phyloP scores from a whole-genome alignment of 2,329 filamentous ascomycete species.

The Paecilomyces niveus region DNA sequence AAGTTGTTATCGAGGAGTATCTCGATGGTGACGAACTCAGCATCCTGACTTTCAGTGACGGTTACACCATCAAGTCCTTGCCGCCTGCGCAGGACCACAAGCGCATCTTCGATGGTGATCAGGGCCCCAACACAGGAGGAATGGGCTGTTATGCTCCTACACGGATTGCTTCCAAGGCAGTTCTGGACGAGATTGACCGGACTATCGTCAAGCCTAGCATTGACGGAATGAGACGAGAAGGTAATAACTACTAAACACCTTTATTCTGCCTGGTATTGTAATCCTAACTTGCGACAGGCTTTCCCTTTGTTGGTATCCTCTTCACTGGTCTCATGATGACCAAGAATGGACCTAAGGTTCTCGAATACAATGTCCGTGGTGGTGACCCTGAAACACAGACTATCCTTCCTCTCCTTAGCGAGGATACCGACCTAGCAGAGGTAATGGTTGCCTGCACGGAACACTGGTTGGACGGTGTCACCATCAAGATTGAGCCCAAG shows the following conservation, averaged over 20 bases:
- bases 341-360: conserved; percentile 66
- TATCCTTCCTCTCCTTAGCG: conserved; percentile 67
- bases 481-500: conserved; percentile 59
- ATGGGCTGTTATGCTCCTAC: conserved; percentile 98
- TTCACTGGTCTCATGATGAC: conserved; percentile 82
- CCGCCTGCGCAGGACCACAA: conserved; percentile 97
- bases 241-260: conserved; percentile 63
- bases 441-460: conserved; percentile 80
- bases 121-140: conserved; percentile 88
- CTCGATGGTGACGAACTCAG: conserved; percentile 87
- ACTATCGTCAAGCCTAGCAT: conserved; percentile 86
- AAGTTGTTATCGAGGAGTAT: conserved; percentile 94
- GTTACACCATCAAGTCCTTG: conserved; percentile 72
- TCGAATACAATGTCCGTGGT: conserved; percentile 92
- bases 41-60: conserved; percentile 86
- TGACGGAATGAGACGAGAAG: conserved; percentile 77
- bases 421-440: conserved; percentile 76
- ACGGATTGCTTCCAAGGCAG: conserved; percentile 63
- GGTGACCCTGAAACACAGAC: conserved; percentile 91
- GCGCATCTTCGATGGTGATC: conserved; percentile 82
- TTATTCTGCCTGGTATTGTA: conserved; percentile 51
- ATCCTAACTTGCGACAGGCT: conserved; percentile 17
- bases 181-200: conserved; percentile 71
- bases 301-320: conserved; percentile 38
- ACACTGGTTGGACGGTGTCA: conserved; percentile 63